Conservation (phyloP, 2,329 filamentous ascomycete genomes). For the Chaetomiaceae sp. region DNA sequence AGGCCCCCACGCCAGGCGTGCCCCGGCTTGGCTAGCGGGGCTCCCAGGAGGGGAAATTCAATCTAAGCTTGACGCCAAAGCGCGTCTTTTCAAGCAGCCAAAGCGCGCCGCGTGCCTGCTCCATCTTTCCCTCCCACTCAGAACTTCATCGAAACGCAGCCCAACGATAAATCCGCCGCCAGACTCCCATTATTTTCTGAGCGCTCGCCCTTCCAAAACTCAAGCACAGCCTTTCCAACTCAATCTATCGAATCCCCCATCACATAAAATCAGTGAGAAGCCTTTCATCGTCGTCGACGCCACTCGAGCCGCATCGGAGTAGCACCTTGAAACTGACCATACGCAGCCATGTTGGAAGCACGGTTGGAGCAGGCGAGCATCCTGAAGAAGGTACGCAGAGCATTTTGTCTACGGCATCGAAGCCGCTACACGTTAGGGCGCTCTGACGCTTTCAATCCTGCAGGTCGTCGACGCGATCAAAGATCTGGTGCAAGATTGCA, state of each 20-base stretch:
- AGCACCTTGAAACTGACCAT: slow-evolving; percentile 13
- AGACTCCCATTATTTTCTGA: neutral
- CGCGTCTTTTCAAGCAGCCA: slow-evolving; percentile 21
- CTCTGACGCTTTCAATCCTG: neutral
- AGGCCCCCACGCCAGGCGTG: neutral
- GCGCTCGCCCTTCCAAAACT: neutral
- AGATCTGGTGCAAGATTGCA: slow-evolving; percentile 98
- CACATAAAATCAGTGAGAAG: slow-evolving; percentile 14
- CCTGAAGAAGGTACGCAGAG: slow-evolving; percentile 77
- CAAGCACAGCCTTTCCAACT: neutral
- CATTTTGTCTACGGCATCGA: too few relatives aligned
- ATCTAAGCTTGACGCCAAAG: slow-evolving; percentile 18
- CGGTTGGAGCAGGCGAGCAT: slow-evolving; percentile 89
- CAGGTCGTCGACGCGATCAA: slow-evolving; percentile 99
- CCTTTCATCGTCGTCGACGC: neutral
- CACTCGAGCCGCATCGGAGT: neutral
- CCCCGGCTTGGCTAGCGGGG: neutral
- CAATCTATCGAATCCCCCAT: neutral
- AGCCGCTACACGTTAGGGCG: neutral
- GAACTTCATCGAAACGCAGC: slow-evolving; percentile 11
- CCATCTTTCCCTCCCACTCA: slow-evolving; percentile 17
- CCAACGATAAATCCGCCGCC: neutral
- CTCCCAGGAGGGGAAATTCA: slow-evolving; percentile 23
- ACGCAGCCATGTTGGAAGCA: slow-evolving; percentile 67
- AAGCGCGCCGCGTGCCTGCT: slow-evolving; percentile 22